Base-by-base conservation (phyloP, 148 eudicot genomes). In the Pharnaceum exiguum region DNA sequence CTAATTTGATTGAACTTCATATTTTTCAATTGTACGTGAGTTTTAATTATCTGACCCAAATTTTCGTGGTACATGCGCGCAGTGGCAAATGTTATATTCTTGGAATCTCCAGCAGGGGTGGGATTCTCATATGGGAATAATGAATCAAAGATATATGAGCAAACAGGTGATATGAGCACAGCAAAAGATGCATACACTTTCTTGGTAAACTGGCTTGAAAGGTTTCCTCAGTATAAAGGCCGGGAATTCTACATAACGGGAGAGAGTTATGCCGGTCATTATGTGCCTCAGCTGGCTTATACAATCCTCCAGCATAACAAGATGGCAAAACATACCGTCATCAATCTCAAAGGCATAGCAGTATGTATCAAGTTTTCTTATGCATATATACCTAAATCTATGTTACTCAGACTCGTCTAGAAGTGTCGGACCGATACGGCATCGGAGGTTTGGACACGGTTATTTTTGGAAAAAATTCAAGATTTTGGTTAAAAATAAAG, bases 91-190 rank as follows among this genome's bases (percentile, higher is more conserved):
- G 76, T 82, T 57, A 42, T 82, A 40, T 78, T 82, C 77, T 57
- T 82, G 62, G 83, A 82, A 32, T 82, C 83, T 6, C 87, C 87
- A 13, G 83, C 83, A 30, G 87, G 87, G 8, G 87, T 82, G 1
- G 87, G 87, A 19, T 82, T 75, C 35, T 82, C 83, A 1, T 82
- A 78, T 48, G 76, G 77, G 16, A 82, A 35, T 7, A 35, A 82
- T 25, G 62, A 63, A 13, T 55, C 81, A 27, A 59, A 46, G 0
- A 70, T 67, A 29, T 70, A 69, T 42, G 38, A 63, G 16, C n/a
- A 43, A 26, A 59, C 69, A 8, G 83, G 87, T 1, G 83, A 82
- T 62, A 39, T 27, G 27, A 63, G 62, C 46, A 78, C 87, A 5
- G 82, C 87, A 11, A 66, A 33, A 54, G 87, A 82, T 51, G 68